A percentile compares a stretch with the other conserved stretches of the same genome.
phyloP scores from a whole-genome alignment of 1,139 yeast genomes.

The Torulaspora pretoriensis region DNA sequence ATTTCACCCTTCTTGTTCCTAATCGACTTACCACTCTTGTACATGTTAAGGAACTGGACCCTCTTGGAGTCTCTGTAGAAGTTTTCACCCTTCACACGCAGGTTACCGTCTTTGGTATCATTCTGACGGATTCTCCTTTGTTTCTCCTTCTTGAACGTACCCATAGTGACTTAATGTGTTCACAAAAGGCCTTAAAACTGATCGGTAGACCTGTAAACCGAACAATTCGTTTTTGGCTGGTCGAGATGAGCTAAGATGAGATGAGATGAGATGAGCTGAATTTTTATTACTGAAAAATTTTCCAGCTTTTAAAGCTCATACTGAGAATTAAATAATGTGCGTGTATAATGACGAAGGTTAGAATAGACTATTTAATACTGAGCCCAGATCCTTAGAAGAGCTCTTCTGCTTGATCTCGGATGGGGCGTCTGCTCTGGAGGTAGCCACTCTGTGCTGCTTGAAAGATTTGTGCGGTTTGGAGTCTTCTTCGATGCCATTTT shows the following conservation, averaged over 20 bases:
- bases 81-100: slow-evolving; percentile 94
- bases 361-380: slow-evolving; percentile 42
- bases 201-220: neutral
- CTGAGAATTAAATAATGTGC: slow-evolving; percentile 1
- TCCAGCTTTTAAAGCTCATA: slow-evolving; percentile 5
- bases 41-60: slow-evolving; percentile 87
- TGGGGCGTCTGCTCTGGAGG: slow-evolving; percentile 62
- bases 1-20: slow-evolving; percentile 86
- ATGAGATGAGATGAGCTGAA: slow-evolving; percentile 12
- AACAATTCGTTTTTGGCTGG: neutral
- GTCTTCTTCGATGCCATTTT: slow-evolving; percentile 23
- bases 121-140: slow-evolving; percentile 79
- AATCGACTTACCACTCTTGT: slow-evolving; percentile 82
- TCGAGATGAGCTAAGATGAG: slow-evolving; percentile 18
- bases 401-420: slow-evolving; percentile 43
- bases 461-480: slow-evolving; percentile 48
- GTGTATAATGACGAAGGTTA: slow-evolving; percentile 19
- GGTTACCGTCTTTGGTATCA: slow-evolving; percentile 80
- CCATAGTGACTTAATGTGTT: slow-evolving; percentile 50
- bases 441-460: slow-evolving; percentile 59
- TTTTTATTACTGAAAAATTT: slow-evolving; percentile 7
- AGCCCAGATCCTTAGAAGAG: slow-evolving; percentile 44
- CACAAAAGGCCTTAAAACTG: neutral
- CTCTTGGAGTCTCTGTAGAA: slow-evolving; percentile 93
- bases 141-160: slow-evolving; percentile 88